phyloP scores from a whole-genome alignment of 2,329 filamentous ascomycete genomes.

The Fusarium heterosporum region DNA sequence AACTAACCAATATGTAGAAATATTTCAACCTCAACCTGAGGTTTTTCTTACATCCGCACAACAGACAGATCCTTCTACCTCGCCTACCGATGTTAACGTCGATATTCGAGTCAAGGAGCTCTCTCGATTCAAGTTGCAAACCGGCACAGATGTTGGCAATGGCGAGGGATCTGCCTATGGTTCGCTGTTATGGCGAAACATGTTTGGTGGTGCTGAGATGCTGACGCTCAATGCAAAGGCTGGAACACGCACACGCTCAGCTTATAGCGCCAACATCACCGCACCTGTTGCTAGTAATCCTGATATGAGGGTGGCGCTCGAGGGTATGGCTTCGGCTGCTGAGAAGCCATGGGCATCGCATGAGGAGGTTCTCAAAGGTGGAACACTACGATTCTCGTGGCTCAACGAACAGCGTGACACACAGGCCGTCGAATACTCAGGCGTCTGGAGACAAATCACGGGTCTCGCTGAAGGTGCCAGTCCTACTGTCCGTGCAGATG shows the following conservation, averaged over 20 bases:
- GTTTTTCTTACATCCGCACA: conserved; percentile 84
- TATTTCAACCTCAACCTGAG: conserved; percentile 85
- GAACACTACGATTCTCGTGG: conserved; percentile 81
- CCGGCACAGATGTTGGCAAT: conserved; percentile 93
- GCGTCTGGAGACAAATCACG: conserved; percentile 90
- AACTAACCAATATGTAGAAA: conserved; percentile 65
- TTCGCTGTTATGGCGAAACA: conserved; percentile 87
- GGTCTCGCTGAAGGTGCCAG: conserved; percentile 80
- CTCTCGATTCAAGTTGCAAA: conserved; percentile 87
- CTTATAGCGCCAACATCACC: conserved; percentile 88
- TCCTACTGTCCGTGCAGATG: conserved; percentile 83
- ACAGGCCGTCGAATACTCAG: conserved; percentile 84
- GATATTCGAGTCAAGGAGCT: conserved; percentile 86
- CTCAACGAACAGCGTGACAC: conserved; percentile 71
- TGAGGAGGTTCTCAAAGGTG: conserved; percentile 87
- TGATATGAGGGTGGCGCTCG: conserved; percentile 80
- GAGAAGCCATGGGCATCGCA: conserved; percentile 95
- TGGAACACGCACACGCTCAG: conserved; percentile 89
- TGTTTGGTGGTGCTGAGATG: conserved; percentile 93
- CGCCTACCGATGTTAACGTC: conserved; percentile 83
- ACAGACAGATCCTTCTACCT: conserved; percentile 74
- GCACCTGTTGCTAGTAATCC: conserved; percentile 88
- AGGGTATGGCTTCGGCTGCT: conserved; percentile 84
- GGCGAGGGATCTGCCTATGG: conserved; percentile 94
- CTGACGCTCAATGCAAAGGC: conserved; percentile 87